A percentile compares a stretch with the other conserved stretches of the same genome.
Evolutionary conservation across 495 filamentous ascomycete genomes (phyloP).

Genomic region (Jackrogersella multiformis): DNA sequence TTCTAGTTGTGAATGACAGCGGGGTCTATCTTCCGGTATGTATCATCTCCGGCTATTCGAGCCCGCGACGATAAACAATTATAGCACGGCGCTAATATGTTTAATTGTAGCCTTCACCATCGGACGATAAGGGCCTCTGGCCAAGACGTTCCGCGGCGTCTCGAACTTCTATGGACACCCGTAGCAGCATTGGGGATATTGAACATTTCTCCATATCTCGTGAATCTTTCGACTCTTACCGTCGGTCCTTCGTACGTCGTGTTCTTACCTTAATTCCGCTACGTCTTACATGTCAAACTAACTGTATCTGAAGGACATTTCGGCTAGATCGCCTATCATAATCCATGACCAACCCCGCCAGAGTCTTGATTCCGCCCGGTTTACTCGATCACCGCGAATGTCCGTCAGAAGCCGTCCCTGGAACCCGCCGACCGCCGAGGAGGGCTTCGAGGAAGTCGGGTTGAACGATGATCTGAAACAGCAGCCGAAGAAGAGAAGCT

Average conservation of each 20-base stretch:
- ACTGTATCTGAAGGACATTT: conserved; percentile 76
- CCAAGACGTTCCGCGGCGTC: conserved; percentile 72
- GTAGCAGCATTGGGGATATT: conserved; percentile 76
- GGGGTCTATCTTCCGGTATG: conserved; percentile 94
- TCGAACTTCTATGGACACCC: conserved; percentile 72
- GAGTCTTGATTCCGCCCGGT: conserved; percentile 77
- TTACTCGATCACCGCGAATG: conserved; percentile 64
- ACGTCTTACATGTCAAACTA: conserved; percentile 19
- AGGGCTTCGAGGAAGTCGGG: conserved; percentile 90
- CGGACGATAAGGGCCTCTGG: conserved; percentile 89
- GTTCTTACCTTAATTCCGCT: not conserved
- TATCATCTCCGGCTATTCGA: not conserved
- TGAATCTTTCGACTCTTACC: conserved; percentile 97
- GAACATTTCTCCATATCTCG: conserved; percentile 97
- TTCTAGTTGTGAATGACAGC: conserved; percentile 91
- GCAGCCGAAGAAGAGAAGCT: conserved; percentile 75
- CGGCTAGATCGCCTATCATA: conserved; percentile 80
- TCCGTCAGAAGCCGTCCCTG: conserved; percentile 60
- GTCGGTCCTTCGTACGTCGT: conserved; percentile 86
- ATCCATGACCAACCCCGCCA: conserved; percentile 72
- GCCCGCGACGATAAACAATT: not conserved
- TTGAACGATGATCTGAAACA: conserved; percentile 75
- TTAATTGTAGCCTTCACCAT: conserved; percentile 78
- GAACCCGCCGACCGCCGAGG: conserved; percentile 71
- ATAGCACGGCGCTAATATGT: conserved; percentile 25